Evolutionary conservation across 495 filamentous ascomycete genomes (phyloP).

Genomic region (Trichocladium uniseriatum): DNA sequence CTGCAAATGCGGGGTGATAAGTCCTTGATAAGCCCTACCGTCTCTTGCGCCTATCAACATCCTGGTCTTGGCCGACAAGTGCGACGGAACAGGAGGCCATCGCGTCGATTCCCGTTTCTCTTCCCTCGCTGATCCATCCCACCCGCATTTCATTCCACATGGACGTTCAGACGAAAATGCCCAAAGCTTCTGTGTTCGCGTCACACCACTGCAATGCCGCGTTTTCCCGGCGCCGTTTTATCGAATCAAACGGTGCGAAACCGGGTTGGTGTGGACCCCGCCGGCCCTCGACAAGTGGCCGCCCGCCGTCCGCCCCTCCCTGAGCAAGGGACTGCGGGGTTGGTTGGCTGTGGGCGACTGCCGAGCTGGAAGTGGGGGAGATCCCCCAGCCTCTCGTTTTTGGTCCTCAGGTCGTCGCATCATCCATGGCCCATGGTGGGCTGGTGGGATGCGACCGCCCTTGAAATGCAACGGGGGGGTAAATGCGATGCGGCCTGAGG

Average conservation of each 20-base stretch:
- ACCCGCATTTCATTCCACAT: too few species aligned
- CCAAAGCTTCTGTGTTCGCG: background rate
- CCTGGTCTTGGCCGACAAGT: too few species aligned
- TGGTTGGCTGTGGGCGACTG: constrained; percentile 8
- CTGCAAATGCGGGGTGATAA: too few species aligned
- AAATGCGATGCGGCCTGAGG: background rate
- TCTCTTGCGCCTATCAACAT: too few species aligned
- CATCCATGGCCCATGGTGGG: background rate
- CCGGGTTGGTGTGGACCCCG: background rate
- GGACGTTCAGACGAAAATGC: background rate
- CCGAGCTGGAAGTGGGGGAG: background rate
- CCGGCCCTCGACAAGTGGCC: background rate
- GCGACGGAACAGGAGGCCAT: too few species aligned
- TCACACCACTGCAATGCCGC: background rate
- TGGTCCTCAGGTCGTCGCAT: background rate
- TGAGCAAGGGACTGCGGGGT: constrained; percentile 3
- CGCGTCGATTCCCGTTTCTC: background rate
- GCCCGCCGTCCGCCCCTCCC: background rate
- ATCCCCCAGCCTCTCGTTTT: constrained; percentile 40
- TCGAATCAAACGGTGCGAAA: background rate
- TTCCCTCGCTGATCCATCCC: background rate
- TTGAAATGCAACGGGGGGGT: background rate
- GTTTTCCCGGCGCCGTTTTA: background rate
- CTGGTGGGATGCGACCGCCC: background rate
- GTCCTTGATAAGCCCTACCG: too few species aligned